Conservation (phyloP, 2,329 filamentous ascomycete genomes). For the Calonectria crousiana region DNA sequence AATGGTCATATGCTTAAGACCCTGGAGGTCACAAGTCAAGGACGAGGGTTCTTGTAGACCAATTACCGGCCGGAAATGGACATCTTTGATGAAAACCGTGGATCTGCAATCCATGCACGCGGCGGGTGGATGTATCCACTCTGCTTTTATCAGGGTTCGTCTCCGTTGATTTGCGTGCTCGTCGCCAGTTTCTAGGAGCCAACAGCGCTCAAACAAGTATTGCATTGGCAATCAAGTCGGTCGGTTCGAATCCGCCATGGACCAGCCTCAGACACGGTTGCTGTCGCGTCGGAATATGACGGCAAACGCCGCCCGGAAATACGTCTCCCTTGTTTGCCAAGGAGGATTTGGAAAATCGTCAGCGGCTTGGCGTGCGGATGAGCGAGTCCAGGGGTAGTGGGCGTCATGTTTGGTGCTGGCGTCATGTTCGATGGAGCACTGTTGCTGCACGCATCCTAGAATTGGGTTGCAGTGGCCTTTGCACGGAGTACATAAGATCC, state of each 20-base stretch:
- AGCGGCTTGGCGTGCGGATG: conserved; percentile 4
- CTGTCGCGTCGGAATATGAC: background rate
- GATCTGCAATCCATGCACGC: conserved; percentile 29
- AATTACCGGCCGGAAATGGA: background rate
- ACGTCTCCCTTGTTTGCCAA: conserved; percentile 1
- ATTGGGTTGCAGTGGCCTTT: conserved; percentile 32
- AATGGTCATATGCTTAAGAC: background rate
- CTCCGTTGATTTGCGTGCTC: background rate
- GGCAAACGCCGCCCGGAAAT: background rate
- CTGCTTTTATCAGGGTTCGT: background rate
- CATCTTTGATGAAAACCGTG: background rate
- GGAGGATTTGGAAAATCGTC: background rate
- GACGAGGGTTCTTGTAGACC: background rate
- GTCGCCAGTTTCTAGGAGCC: background rate
- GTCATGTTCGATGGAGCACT: conserved; percentile 1
- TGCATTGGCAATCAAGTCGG: background rate
- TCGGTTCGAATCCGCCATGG: background rate
- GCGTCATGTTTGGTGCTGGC: conserved; percentile 5
- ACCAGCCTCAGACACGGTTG: background rate
- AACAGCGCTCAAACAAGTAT: background rate
- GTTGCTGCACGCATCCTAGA: conserved; percentile 15
- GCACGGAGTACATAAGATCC: background rate
- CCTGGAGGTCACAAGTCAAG: background rate
- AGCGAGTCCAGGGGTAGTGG: background rate
- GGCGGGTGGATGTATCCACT: conserved; percentile 2